Evolutionary conservation across 2,329 filamentous ascomycete species (phyloP), one percentile per base, ranked within the genome.

Genomic region (Phymatotrichopsis omnivora): DNA sequence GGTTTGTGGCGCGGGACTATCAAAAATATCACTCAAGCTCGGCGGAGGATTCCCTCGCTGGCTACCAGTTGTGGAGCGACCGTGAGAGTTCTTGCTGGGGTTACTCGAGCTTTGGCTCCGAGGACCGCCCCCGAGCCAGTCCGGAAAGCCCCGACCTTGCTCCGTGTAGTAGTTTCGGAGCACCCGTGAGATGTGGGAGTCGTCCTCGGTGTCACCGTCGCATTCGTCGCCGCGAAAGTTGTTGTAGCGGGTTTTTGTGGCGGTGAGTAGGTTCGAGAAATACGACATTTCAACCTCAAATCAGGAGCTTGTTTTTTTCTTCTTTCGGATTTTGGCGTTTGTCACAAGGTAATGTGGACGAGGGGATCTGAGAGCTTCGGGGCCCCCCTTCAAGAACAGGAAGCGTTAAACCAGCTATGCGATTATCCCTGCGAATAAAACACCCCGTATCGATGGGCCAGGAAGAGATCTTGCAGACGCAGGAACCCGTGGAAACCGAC

Each of bases 121-220:
- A 45, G 6, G 84, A 80, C 6, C 87, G 85, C 6, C 49, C 8
- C 51, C 51, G n/a, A 96, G 78, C 89, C 91, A 96, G 57, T 71
- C 67, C 1, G 91, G 91, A 53, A 87, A 82, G 2, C 78, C 72
- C 17, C 80, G 78, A 56, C 81, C 83, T 61, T 93, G 91, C 64
- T 96, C 87, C 40, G 71, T 76, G 71, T 98, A 96, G 72, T 96
- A 94, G 58, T 78, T 81, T 59, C 91, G 82, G 20, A 98, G 76
- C 27, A 93, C 86, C 59, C 91, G 84, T 66, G 85, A 93, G 60
- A 96, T 82, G 68, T 96, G 86, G 2, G 86, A 93, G 67, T 93
- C 85, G 67, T 96, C 87, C 65, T 93, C 75, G 52, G 77, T 80
- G 61, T 82, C 78, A 64, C 80, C 79, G 63, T 81, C 78, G 57